phyloP scores from a whole-genome alignment of 2,329 filamentous ascomycete genomes.

The Talaromyces pinophilus region DNA sequence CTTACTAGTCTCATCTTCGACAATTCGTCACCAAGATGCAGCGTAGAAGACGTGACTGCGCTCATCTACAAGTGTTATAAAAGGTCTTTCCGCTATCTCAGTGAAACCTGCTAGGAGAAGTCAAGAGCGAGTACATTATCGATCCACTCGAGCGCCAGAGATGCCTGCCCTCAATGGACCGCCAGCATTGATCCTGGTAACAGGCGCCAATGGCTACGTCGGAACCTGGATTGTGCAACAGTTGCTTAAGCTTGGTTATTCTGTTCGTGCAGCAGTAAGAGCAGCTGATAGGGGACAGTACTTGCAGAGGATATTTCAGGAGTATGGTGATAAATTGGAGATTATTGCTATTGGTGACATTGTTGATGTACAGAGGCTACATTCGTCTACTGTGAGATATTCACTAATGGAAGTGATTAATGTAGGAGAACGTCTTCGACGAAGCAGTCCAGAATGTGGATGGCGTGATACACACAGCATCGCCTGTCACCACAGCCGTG shows the following conservation, averaged over 20 bases:
- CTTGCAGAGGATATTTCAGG: background rate
- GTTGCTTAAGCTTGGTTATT: background rate
- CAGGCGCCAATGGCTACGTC: background rate
- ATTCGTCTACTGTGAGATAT: background rate
- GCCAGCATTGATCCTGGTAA: background rate
- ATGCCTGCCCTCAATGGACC: background rate
- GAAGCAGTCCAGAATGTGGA: background rate
- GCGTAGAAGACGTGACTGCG: too few species aligned
- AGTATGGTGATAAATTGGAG: conserved; percentile 11
- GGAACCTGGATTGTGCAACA: background rate
- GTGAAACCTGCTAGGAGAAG: too few species aligned
- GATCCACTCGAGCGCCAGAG: background rate
- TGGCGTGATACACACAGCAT: conserved; percentile 11
- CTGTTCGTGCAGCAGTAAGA: conserved; percentile 12
- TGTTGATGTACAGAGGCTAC: background rate
- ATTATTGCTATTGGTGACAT: background rate
- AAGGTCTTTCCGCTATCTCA: too few species aligned
- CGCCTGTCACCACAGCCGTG: background rate
- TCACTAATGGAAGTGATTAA: background rate
- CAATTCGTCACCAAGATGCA: too few species aligned
- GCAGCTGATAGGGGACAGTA: background rate
- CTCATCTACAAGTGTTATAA: too few species aligned
- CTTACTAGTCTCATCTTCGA: too few species aligned
- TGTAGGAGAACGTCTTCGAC: background rate
- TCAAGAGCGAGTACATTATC: too few species aligned